Evolutionary conservation across 2,329 filamentous ascomycete genomes (phyloP).

Genomic region (Neonectria magnoliae): DNA sequence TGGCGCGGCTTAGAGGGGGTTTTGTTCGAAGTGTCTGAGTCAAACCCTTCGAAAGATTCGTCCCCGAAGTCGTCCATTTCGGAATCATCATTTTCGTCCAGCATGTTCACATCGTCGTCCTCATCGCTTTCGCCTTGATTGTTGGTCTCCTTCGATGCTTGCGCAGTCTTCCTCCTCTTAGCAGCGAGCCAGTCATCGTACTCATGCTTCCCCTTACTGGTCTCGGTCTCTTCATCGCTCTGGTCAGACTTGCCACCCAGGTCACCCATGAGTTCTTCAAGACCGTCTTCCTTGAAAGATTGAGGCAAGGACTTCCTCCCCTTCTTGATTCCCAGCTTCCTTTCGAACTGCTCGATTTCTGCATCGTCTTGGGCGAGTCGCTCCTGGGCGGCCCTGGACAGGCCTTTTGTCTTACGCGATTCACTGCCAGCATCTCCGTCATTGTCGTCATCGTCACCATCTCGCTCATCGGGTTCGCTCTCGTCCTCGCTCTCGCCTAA

Average conservation of each 20-base stretch:
- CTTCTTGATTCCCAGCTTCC: slow-evolving; percentile 83
- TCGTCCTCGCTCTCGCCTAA: slow-evolving; percentile 27
- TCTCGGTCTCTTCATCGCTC: slow-evolving; percentile 60
- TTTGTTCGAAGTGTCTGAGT: slow-evolving; percentile 44
- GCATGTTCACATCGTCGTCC: slow-evolving; percentile 41
- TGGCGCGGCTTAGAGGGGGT: slow-evolving; percentile 56
- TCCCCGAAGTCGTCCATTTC: slow-evolving; percentile 45
- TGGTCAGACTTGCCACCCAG: slow-evolving; percentile 55
- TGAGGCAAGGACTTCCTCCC: slow-evolving; percentile 78
- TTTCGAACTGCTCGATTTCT: slow-evolving; percentile 88
- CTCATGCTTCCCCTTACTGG: slow-evolving; percentile 68
- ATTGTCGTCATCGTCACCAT: slow-evolving; percentile 34
- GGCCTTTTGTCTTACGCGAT: slow-evolving; percentile 23
- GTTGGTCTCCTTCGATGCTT: slow-evolving; percentile 17
- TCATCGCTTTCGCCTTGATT: slow-evolving; percentile 37
- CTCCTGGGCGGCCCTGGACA: slow-evolving; percentile 52
- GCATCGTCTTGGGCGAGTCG: slow-evolving; percentile 82
- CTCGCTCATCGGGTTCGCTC: slow-evolving; percentile 21
- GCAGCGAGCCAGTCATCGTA: slow-evolving; percentile 69
- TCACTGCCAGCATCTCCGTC: slow-evolving; percentile 38
- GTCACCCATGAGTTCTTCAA: slow-evolving; percentile 80
- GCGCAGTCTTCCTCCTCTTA: slow-evolving; percentile 62
- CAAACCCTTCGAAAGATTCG: slow-evolving; percentile 54
- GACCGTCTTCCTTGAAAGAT: slow-evolving; percentile 81
- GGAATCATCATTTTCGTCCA: slow-evolving; percentile 38